Evolutionary conservation across 805 yeast species (phyloP).

Genomic region (Saccharomycopsis synnaedendra): DNA sequence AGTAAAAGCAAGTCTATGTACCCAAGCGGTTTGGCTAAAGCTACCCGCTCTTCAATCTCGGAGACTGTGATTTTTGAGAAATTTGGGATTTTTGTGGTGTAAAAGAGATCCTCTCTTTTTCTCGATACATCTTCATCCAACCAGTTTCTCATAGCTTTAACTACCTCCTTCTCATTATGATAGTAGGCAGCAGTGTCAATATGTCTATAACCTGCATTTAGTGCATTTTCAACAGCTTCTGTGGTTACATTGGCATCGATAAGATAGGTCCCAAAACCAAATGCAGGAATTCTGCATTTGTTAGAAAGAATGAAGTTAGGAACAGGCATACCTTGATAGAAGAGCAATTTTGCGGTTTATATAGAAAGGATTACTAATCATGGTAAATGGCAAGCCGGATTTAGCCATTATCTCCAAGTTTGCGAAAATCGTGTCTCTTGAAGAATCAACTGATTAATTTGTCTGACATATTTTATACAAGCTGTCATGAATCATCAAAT

Average conservation of each 20-base stretch:
- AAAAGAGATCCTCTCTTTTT: constrained; percentile 32
- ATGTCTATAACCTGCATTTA: constrained; percentile 59
- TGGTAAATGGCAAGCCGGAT: too few relatives aligned
- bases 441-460: too few relatives aligned
- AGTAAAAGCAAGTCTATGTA: constrained; percentile 66
- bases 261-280: constrained; percentile 46
- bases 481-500: too few relatives aligned
- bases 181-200: constrained; percentile 61
- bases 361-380: too few relatives aligned
- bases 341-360: too few relatives aligned
- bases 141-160: constrained; percentile 47
- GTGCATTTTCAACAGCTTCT: constrained; percentile 41
- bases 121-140: constrained; percentile 28
- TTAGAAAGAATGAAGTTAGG: constrained; percentile 29
- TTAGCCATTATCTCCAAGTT: too few relatives aligned
- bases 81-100: constrained; percentile 69
- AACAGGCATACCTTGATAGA: background rate
- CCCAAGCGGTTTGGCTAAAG: constrained; percentile 23
- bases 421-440: too few relatives aligned
- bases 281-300: constrained; percentile 41
- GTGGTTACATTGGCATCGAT: constrained; percentile 29
- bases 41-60: constrained; percentile 20
- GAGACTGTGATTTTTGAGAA: constrained; percentile 17
- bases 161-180: constrained; percentile 50
- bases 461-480: too few relatives aligned